phyloP scores from a whole-genome alignment of 805 yeast genomes.

The Spencermartinsiella europaea region DNA sequence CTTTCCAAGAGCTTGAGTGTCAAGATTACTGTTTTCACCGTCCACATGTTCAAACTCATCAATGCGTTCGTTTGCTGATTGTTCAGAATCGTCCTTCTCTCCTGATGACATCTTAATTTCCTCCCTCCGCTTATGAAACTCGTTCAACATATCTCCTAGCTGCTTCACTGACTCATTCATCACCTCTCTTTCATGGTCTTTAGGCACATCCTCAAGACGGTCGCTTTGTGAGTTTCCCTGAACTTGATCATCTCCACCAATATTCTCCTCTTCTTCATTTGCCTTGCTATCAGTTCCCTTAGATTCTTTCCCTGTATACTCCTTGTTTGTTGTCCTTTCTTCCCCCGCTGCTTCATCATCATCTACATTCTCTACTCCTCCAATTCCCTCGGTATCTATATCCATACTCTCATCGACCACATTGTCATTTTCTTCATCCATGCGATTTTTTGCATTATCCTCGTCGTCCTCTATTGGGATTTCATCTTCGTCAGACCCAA shows the following conservation, averaged over 20 bases:
- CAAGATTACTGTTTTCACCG: slow-evolving; percentile 61
- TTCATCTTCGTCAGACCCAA: slow-evolving; percentile 25
- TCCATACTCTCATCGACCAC: slow-evolving; percentile 32
- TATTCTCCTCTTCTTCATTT: slow-evolving; percentile 71
- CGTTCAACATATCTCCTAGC: slow-evolving; percentile 86
- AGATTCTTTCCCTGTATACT: slow-evolving; percentile 44
- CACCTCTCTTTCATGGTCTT: slow-evolving; percentile 41
- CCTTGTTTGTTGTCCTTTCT: slow-evolving; percentile 24
- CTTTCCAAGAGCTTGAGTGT: slow-evolving; percentile 90
- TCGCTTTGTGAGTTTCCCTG: slow-evolving; percentile 41
- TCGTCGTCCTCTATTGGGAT: slow-evolving; percentile 33
- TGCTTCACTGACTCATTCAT: slow-evolving; percentile 64
- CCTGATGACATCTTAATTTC: slow-evolving; percentile 70
- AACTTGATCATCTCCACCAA: slow-evolving; percentile 38
- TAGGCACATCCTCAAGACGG: slow-evolving; percentile 52
- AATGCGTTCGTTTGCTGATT: slow-evolving; percentile 46
- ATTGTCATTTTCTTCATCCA: slow-evolving; percentile 17
- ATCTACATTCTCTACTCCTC: slow-evolving; percentile 70
- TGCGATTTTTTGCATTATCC: slow-evolving; percentile 27
- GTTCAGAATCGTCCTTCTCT: slow-evolving; percentile 38
- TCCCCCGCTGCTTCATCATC: slow-evolving; percentile 42
- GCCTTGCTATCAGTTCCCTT: slow-evolving; percentile 57
- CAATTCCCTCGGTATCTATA: slow-evolving; percentile 60
- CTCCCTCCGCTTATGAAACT: slow-evolving; percentile 83
- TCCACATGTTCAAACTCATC: slow-evolving; percentile 60